phyloP scores from a whole-genome alignment of 768 basidiomycete species.

The Tricholoma furcatifolium region DNA sequence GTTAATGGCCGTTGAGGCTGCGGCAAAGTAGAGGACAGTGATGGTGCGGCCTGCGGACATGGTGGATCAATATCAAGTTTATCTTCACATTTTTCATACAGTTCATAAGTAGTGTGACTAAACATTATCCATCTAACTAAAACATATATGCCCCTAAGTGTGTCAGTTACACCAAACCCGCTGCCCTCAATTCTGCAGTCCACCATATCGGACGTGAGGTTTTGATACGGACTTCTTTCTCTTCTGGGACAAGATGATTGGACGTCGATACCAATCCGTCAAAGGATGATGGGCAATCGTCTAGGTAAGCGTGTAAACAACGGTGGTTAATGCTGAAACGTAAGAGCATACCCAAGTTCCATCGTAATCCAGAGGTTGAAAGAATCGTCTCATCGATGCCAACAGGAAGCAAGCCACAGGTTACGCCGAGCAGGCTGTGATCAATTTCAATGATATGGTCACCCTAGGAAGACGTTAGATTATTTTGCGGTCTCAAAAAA shows the following conservation, averaged over 20 bases:
- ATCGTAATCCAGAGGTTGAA: constrained; percentile 81
- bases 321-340: background rate
- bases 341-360: constrained; percentile 75
- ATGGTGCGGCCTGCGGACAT: too few relatives aligned
- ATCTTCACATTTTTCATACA: too few relatives aligned
- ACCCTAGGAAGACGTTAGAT: constrained; percentile 49
- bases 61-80: too few relatives aligned
- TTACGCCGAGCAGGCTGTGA: constrained; percentile 72
- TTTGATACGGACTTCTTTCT: constrained; percentile 64
- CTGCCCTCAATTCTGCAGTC: constrained; percentile 68
- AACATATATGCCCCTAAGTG: too few relatives aligned
- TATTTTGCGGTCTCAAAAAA: background rate
- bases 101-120: too few relatives aligned
- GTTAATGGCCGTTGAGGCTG: too few relatives aligned
- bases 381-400: constrained; percentile 76
- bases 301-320: constrained; percentile 29
- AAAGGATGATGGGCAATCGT: constrained; percentile 69
- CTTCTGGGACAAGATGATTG: constrained; percentile 78
- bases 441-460: constrained; percentile 79
- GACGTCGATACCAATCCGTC: constrained; percentile 89
- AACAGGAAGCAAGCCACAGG: constrained; percentile 93
- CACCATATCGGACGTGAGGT: constrained; percentile 89
- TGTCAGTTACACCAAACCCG: constrained; percentile 13
- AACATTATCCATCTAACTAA: too few relatives aligned
- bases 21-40: too few relatives aligned